These are phyloP conservation scores for Pleurotus djamor DNA, from an alignment of 768 basidiomycete species.

Conservation along the genomic window DNA sequence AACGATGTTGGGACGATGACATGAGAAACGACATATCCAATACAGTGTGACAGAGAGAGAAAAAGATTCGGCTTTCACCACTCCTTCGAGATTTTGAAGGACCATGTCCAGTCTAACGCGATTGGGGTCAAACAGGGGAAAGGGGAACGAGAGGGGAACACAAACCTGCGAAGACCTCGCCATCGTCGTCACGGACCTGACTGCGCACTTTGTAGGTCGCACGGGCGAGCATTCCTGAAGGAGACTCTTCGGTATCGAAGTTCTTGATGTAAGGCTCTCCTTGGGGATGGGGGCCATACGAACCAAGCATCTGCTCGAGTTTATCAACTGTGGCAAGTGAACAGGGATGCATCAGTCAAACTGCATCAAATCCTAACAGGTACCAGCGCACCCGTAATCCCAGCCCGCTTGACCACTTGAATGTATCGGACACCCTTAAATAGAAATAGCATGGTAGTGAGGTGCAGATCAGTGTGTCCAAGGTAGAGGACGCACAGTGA, in stretches of 20 bases:
- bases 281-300: conserved; percentile 75
- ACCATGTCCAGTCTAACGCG: conserved; percentile 76
- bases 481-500: conserved; percentile 50
- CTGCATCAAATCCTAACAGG: conserved; percentile 2
- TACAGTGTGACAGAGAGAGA: neutral
- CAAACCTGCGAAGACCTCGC: conserved; percentile 74
- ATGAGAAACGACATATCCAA: too few species aligned
- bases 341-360: neutral
- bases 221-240: conserved; percentile 82
- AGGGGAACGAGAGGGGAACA: conserved; percentile 6
- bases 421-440: conserved; percentile 80
- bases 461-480: neutral
- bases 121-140: neutral
- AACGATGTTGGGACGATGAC: too few species aligned
- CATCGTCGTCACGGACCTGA: conserved; percentile 88
- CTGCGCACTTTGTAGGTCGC: conserved; percentile 79
- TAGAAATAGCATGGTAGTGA: neutral
- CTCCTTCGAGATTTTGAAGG: conserved; percentile 89
- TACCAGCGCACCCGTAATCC: conserved; percentile 59
- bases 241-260: conserved; percentile 71
- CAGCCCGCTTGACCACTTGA: conserved; percentile 82
- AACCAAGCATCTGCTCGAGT: conserved; percentile 92
- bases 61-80: conserved; percentile 50
- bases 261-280: conserved; percentile 70
- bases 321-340: conserved; percentile 68